Conservation (phyloP, 2,329 filamentous ascomycete genomes). For the Trichoderma oligosporum region DNA sequence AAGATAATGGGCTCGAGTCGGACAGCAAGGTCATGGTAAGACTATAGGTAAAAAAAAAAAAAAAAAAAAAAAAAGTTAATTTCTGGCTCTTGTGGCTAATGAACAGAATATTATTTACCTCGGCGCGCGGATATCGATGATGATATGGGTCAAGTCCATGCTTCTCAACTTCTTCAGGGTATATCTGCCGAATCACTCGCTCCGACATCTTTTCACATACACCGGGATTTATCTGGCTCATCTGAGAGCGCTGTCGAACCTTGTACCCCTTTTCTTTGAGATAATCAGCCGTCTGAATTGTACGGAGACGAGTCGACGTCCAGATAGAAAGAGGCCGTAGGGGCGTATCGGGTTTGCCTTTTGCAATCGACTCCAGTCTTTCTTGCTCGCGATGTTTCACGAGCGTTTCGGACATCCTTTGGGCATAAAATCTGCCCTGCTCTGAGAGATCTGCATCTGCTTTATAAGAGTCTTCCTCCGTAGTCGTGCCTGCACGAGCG, state of each 20-base stretch:
- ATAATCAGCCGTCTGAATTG: constrained; percentile 82
- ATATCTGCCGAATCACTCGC: constrained; percentile 71
- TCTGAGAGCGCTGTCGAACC: constrained; percentile 86
- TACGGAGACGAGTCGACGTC: constrained; percentile 88
- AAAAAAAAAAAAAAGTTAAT: background rate
- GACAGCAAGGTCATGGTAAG: constrained; percentile 97
- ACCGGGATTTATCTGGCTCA: constrained; percentile 95
- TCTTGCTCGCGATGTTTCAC: constrained; percentile 81
- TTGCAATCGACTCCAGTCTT: constrained; percentile 62
- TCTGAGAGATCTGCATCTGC: constrained; percentile 80
- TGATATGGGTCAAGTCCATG: constrained; percentile 95
- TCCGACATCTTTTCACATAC: constrained; percentile 94
- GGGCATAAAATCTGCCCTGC: constrained; percentile 74
- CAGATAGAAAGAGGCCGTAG: constrained; percentile 83
- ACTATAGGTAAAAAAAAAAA: constrained; percentile 48
- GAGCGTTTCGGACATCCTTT: constrained; percentile 80
- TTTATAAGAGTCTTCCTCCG: constrained; percentile 89
- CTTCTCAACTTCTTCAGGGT: constrained; percentile 86
- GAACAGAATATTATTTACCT: constrained; percentile 50
- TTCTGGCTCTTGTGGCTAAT: background rate
- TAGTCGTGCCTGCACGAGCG: constrained; percentile 77
- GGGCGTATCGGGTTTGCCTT: constrained; percentile 63
- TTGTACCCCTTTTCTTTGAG: constrained; percentile 78
- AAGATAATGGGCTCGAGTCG: constrained; percentile 96
- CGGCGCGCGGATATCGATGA: constrained; percentile 89